Percentiles rank a stretch among this genome's conserved stretches.
Evolutionary conservation across 2,329 filamentous ascomycete genomes (phyloP).

Genomic region (Colletotrichum acutatum): DNA sequence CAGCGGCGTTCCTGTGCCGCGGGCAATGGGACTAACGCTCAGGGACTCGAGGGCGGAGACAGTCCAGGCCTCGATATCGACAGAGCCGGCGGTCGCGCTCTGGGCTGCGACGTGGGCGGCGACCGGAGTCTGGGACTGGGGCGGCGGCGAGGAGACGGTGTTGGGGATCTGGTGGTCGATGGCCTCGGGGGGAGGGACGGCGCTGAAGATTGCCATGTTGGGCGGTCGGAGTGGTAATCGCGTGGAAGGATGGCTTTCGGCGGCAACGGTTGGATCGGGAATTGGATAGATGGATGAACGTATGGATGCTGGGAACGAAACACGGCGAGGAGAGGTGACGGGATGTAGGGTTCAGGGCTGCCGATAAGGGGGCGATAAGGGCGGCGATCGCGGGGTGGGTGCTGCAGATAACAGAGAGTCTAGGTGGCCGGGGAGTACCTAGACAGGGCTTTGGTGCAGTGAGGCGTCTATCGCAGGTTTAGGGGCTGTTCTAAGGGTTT

Average conservation of each 20-base stretch:
- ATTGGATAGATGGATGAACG: background rate
- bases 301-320: background rate
- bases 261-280: background rate
- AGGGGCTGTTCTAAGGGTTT: background rate
- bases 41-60: constrained; percentile 66
- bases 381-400: constrained; percentile 24
- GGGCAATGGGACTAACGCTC: constrained; percentile 64
- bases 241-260: background rate
- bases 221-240: background rate
- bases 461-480: background rate
- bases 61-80: constrained; percentile 77
- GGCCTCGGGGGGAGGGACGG: constrained; percentile 60
- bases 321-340: background rate
- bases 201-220: constrained; percentile 63
- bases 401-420: constrained; percentile 8
- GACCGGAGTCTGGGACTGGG: constrained; percentile 21
- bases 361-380: constrained; percentile 27
- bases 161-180: constrained; percentile 37
- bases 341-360: constrained; percentile 32
- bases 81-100: constrained; percentile 45
- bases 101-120: constrained; percentile 38
- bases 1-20: constrained; percentile 72
- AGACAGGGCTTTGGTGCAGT: background rate
- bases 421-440: background rate
- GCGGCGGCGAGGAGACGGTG: constrained; percentile 37